phyloP scores from a whole-genome alignment of 192 early-diverging fungal genomes.

The Coemansia sp. region DNA sequence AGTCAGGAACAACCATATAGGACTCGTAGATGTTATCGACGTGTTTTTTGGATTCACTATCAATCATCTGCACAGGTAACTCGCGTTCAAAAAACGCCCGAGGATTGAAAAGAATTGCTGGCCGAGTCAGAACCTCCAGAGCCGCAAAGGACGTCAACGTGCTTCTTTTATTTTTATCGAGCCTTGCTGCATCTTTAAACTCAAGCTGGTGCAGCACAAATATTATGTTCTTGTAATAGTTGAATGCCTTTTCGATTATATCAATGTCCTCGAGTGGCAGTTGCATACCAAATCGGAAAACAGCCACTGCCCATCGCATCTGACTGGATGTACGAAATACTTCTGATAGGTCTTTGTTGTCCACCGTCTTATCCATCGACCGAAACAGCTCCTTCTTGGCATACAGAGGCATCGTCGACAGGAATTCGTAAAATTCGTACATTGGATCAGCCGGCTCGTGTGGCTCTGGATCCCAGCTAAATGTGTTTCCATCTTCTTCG shows the following conservation, averaged over 20 bases:
- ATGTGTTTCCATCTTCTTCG: conserved; percentile 28
- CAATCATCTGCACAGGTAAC: conserved; percentile 12
- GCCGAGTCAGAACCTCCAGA: conserved; percentile 26
- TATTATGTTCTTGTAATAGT: conserved; percentile 36
- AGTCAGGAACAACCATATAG: not conserved
- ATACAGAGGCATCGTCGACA: conserved; percentile 27
- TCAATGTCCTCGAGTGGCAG: conserved; percentile 36
- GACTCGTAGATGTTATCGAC: conserved; percentile 10
- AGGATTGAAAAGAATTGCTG: conserved; percentile 44
- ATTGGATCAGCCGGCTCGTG: not conserved
- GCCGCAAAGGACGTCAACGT: conserved; percentile 3
- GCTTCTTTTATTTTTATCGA: not conserved
- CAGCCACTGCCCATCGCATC: conserved; percentile 39
- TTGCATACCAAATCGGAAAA: conserved; percentile 46
- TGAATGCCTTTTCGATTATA: conserved; percentile 29
- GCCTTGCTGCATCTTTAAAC: conserved; percentile 1
- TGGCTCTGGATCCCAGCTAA: conserved; percentile 28
- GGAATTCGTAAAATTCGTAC: conserved; percentile 27
- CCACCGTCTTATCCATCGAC: conserved; percentile 21
- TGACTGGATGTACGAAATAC: conserved; percentile 28
- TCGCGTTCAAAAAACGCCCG: conserved; percentile 43
- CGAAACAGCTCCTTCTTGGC: conserved; percentile 37
- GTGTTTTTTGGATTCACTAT: not conserved
- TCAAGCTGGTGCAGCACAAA: conserved; percentile 12
- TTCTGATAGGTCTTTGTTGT: conserved; percentile 17